A percentile compares a stretch with the other conserved stretches of the same genome.
Evolutionary conservation across 257 asterid genomes (phyloP).

Genomic region (Solanum chilense): DNA sequence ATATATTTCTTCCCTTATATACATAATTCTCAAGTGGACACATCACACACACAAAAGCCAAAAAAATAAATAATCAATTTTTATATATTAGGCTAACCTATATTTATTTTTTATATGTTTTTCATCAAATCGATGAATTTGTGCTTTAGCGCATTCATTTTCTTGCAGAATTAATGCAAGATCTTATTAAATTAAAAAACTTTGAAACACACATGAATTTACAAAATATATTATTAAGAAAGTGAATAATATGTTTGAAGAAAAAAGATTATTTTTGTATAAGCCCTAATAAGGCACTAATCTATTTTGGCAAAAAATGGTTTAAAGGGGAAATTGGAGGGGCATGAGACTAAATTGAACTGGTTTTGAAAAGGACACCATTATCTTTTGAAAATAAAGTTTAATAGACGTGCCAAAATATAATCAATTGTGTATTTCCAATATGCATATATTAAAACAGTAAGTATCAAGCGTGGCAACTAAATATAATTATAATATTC

Average conservation of each 20-base stretch:
- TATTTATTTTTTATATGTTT: background rate
- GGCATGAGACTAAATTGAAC: background rate
- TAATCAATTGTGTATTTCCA: slow-evolving; percentile 37
- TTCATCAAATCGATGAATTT: background rate
- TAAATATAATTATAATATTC: slow-evolving; percentile 34
- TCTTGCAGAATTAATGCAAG: background rate
- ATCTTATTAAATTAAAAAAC: background rate
- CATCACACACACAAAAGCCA: slow-evolving; percentile 19
- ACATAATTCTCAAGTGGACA: slow-evolving; percentile 46
- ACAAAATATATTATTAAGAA: background rate
- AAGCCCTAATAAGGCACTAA: background rate
- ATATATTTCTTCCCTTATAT: slow-evolving; percentile 26
- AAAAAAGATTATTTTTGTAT: background rate
- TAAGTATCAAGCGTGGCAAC: slow-evolving; percentile 44
- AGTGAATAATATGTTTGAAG: background rate
- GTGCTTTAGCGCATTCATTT: background rate
- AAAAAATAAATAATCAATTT: background rate
- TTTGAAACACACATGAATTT: background rate
- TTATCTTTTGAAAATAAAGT: slow-evolving; percentile 22
- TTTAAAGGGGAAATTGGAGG: background rate
- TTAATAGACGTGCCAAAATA: slow-evolving; percentile 54
- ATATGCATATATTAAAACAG: slow-evolving; percentile 3
- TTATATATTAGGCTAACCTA: background rate
- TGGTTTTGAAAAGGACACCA: slow-evolving; percentile 12
- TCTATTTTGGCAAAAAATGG: background rate